These are phyloP conservation scores for Periconia sp. DNA, from an alignment of 2,329 filamentous ascomycete species.

Conservation along the genomic window DNA sequence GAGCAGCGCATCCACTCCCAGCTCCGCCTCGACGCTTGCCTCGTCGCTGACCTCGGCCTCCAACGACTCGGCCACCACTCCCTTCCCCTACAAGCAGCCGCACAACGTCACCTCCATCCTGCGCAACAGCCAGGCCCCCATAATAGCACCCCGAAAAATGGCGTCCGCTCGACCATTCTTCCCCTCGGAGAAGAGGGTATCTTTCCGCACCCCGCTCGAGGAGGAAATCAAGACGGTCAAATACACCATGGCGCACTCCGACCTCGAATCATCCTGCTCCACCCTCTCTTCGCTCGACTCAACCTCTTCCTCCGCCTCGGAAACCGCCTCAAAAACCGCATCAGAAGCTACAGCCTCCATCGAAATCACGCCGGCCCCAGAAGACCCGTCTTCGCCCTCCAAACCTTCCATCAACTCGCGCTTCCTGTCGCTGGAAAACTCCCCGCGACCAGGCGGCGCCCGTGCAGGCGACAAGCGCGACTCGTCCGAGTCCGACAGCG, in stretches of 20 bases:
- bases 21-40: conserved; percentile 39
- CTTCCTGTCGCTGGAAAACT: conserved; percentile 25
- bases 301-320: conserved; percentile 15
- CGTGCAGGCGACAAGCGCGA: conserved; percentile 48
- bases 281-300: conserved; percentile 28
- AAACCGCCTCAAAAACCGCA: conserved; percentile 13
- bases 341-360: conserved; percentile 16
- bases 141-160: conserved; percentile 41
- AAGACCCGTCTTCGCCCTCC: conserved; percentile 11
- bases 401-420: conserved; percentile 7
- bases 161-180: conserved; percentile 51
- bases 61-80: conserved; percentile 38
- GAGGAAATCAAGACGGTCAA: conserved; percentile 61
- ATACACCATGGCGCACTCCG: conserved; percentile 59
- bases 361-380: conserved; percentile 8
- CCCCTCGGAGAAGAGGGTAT: conserved; percentile 59
- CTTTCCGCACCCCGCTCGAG: conserved; percentile 57
- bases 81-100: conserved; percentile 50
- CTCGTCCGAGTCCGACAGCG: conserved; percentile 51
- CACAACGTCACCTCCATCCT: conserved; percentile 51
- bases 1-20: conserved; percentile 29
- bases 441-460: conserved; percentile 21
- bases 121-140: conserved; percentile 47
- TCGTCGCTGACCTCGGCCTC: conserved; percentile 45
- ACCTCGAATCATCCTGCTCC: conserved; percentile 50